Percentiles rank a stretch among this genome's conserved stretches.
Evolutionary conservation across 805 yeast genomes (phyloP).

Genomic region (Lipomyces japonicus): DNA sequence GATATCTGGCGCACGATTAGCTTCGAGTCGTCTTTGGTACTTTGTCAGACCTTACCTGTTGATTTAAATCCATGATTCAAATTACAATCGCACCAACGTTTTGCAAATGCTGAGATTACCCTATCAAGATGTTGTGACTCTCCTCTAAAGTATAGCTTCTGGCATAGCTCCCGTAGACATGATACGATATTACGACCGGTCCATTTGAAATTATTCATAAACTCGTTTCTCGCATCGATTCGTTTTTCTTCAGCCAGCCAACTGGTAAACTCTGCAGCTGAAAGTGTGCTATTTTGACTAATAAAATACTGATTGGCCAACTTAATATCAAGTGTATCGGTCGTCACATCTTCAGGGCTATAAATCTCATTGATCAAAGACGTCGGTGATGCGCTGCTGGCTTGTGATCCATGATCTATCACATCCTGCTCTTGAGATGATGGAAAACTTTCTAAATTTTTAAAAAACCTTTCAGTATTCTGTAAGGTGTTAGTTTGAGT

Average conservation of each 20-base stretch:
- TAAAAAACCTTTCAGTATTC: too few relatives aligned
- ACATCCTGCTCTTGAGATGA: too few relatives aligned
- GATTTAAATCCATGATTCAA: conserved; percentile 49
- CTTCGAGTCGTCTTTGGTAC: too few relatives aligned
- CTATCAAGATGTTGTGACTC: conserved; percentile 80
- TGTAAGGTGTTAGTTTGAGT: too few relatives aligned
- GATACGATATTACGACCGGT: conserved; percentile 51
- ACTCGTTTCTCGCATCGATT: conserved; percentile 19
- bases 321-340: not conserved
- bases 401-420: too few relatives aligned
- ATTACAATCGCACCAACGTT: conserved; percentile 55
- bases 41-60: conserved; percentile 4
- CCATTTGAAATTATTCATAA: conserved; percentile 43
- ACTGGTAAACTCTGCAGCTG: not conserved
- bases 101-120: conserved; percentile 63
- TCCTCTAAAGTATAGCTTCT: conserved; percentile 67
- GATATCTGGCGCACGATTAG: too few relatives aligned
- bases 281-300: not conserved
- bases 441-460: too few relatives aligned
- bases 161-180: conserved; percentile 59
- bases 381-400: too few relatives aligned
- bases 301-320: not conserved
- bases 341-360: not conserved
- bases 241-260: conserved; percentile 2
- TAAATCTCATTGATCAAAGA: too few relatives aligned